Evolutionary conservation across 352 stramenopile species (phyloP).

Genomic region (Halophytophthora batemanensis): DNA sequence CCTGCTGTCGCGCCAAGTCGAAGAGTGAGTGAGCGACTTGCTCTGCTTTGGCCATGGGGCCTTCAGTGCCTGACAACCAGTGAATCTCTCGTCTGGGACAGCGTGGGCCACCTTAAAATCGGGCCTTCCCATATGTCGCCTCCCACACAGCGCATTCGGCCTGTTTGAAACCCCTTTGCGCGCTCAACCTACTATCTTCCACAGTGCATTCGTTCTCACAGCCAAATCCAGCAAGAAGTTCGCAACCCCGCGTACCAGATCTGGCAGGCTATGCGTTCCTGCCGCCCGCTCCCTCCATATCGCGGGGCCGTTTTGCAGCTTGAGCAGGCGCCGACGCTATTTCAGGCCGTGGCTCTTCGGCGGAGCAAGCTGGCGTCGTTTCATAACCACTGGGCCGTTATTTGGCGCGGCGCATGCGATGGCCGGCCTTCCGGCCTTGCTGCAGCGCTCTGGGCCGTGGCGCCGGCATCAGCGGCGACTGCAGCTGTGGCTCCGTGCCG

Average conservation of each 20-base stretch:
- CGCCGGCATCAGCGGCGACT: neutral
- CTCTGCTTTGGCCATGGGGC: too few species aligned
- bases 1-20: too few species aligned
- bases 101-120: too few species aligned
- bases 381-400: constrained; percentile 8
- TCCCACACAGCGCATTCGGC: too few species aligned
- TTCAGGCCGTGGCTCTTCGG: neutral
- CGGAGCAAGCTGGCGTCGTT: constrained; percentile 14
- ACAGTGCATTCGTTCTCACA: neutral
- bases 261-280: neutral
- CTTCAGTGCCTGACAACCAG: too few species aligned
- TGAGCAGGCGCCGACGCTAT: neutral
- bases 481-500: neutral
- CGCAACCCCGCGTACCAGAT: too few species aligned
- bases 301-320: neutral
- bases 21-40: too few species aligned
- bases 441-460: neutral
- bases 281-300: neutral
- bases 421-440: neutral
- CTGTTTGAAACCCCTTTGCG: neutral
- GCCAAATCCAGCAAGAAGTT: too few species aligned
- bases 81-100: too few species aligned
- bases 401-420: constrained; percentile 1
- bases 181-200: neutral
- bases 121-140: too few species aligned